Percentiles rank a stretch among this genome's conserved stretches.
Conservation (phyloP, 148 eudicot genomes). For the Rhododendron molle region DNA sequence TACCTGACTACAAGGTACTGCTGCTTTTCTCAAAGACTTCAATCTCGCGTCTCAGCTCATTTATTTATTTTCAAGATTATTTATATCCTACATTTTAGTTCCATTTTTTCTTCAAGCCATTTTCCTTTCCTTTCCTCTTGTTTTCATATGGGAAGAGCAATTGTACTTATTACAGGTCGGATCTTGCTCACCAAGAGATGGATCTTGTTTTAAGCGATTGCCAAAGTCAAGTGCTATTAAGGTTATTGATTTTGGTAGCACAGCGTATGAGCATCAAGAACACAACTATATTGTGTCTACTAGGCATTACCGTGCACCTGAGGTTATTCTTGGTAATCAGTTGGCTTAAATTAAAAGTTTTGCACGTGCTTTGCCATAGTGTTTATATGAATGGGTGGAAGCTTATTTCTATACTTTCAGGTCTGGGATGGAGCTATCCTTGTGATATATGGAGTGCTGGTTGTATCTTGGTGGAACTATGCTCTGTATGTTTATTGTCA, state of each 20-base stretch:
- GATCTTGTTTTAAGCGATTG: conserved; percentile 62
- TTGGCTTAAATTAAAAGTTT: background rate
- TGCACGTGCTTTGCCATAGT: background rate
- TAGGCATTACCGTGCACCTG: conserved; percentile 85
- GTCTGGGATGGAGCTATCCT: conserved; percentile 54
- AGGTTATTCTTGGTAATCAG: conserved; percentile 22
- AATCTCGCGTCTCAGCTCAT: background rate
- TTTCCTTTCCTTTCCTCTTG: background rate
- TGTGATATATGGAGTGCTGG: conserved; percentile 63
- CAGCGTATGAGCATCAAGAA: conserved; percentile 61
- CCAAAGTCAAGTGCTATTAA: conserved; percentile 94
- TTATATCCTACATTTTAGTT: background rate
- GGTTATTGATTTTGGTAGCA: conserved; percentile 96
- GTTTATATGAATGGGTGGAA: background rate
- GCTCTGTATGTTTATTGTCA: conserved; percentile 32
- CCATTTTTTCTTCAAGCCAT: background rate
- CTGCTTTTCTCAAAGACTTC: background rate
- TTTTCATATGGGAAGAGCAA: background rate
- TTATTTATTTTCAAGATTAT: background rate
- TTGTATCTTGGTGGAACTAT: conserved; percentile 49
- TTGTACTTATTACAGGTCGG: conserved; percentile 38
- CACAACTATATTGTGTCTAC: conserved; percentile 79
- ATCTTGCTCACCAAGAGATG: conserved; percentile 68
- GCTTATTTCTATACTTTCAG: conserved; percentile 11
- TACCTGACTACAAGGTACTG: conserved; percentile 75